phyloP scores from a whole-genome alignment of 257 asterid species.

The Thymus quinquecostatus region DNA sequence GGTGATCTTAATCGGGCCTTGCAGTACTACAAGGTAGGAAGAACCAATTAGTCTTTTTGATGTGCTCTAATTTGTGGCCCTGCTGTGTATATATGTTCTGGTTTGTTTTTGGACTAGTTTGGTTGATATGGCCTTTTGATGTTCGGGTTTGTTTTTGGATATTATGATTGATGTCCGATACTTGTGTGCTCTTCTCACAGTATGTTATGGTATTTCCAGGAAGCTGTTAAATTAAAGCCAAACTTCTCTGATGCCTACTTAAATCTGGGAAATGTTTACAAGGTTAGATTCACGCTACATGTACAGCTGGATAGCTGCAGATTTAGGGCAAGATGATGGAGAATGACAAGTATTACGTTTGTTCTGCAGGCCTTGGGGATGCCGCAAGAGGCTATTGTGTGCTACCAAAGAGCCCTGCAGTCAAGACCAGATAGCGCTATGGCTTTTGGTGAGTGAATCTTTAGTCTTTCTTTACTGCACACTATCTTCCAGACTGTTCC shows the following conservation, averaged over 20 bases:
- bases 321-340: constrained; percentile 53
- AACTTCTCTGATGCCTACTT: constrained; percentile 87
- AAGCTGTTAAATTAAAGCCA: constrained; percentile 97
- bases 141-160: constrained; percentile 15
- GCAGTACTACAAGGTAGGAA: constrained; percentile 90
- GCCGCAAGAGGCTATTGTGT: constrained; percentile 89
- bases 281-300: constrained; percentile 69
- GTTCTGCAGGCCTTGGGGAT: constrained; percentile 92
- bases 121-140: neutral
- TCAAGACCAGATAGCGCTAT: constrained; percentile 88
- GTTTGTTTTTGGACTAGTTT: neutral
- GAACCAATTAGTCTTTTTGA: constrained; percentile 1
- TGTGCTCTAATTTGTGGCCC: neutral
- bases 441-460: constrained; percentile 79
- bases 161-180: constrained; percentile 7
- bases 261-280: constrained; percentile 96
- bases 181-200: constrained; percentile 26
- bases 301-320: constrained; percentile 54
- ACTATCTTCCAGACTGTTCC: constrained; percentile 8
- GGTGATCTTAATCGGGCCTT: constrained; percentile 90
- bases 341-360: constrained; percentile 60
- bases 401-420: constrained; percentile 93
- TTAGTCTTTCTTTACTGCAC: constrained; percentile 1
- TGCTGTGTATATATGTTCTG: constrained; percentile 16
- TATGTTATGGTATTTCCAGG: constrained; percentile 54